Base-by-base conservation (phyloP, 2,329 filamentous ascomycete genomes). In the Ascochyta clinopodiicola region DNA sequence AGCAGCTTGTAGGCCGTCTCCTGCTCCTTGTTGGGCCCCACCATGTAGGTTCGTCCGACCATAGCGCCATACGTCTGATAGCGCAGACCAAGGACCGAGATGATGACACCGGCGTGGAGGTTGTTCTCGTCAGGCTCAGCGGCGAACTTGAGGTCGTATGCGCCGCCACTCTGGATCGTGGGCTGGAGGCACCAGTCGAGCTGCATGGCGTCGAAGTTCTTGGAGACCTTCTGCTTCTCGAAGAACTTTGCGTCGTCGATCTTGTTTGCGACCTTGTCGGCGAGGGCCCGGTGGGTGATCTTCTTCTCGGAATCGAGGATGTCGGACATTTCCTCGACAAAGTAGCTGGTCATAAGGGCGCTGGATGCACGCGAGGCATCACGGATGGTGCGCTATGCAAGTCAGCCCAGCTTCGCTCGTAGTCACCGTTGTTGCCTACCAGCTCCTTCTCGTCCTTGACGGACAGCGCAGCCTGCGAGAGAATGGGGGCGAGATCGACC, bases 261-360 rank as follows among this genome's bases (percentile, higher is more conserved):
- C 79, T 97, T 97, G 69, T 87, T 86, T 64, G 94, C 88, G 29
- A 99, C 89, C 77, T 93, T 95, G 68, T 91, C 87, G n/a, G 91
- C 88, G 7, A 99, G 84, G 2, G 84, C 84, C 62, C 88, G 91
- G 78, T 99, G 95, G 61, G 92, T 95, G 72, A 98, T 92, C 74
- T 96, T 96, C 82, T 96, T 97, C 76, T 98, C 96, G 64, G 93
- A 89, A 71, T 99, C 95, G 57, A 99, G 86, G 47, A 98, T 89
- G 66, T 90, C 89, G 45, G 94, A 96, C 93, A 99, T 98, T 75
- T 97, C 93, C 72, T 99, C 95, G 63, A 99, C 88, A 75, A 98
- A 98, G 77, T 95, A 99, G 56, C 94, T 92, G 45, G 92, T 92
- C 88, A 98, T 96, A 57, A 98, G 82, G 55, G 92, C 93, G 63